Evolutionary conservation across 2,329 filamentous ascomycete species (phyloP).

Genomic region (Pseudohalonectria lignicola): DNA sequence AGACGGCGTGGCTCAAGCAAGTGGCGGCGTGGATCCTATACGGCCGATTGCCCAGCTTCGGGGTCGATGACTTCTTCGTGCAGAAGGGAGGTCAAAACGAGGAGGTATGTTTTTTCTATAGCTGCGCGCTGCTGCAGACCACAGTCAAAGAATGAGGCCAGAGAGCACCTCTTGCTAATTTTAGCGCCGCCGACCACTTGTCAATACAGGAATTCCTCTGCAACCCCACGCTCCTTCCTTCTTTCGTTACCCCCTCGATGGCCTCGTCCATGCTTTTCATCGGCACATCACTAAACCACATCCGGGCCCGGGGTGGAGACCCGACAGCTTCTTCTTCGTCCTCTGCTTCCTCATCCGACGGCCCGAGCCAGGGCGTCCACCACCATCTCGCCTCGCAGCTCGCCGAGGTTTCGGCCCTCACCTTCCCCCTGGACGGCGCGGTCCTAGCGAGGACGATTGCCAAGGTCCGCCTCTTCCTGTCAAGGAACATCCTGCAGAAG

Average conservation of each 20-base stretch:
- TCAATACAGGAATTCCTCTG: conserved; percentile 52
- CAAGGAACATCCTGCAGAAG: conserved; percentile 72
- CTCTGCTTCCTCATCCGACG: conserved; percentile 1
- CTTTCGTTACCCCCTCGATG: conserved; percentile 64
- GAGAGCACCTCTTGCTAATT: too few relatives aligned
- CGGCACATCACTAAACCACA: conserved; percentile 78
- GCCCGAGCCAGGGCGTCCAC: conserved; percentile 39
- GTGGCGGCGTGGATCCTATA: conserved; percentile 86
- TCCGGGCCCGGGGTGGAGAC: conserved; percentile 36
- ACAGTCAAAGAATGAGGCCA: too few relatives aligned
- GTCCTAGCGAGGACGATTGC: conserved; percentile 63
- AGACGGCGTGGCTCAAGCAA: conserved; percentile 86
- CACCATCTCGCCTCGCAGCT: conserved; percentile 56
- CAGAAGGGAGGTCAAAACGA: conserved; percentile 31
- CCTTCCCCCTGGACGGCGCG: conserved; percentile 62
- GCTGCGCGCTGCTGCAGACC: too few relatives aligned
- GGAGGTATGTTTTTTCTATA: conserved; percentile 22
- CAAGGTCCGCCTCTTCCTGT: conserved; percentile 69
- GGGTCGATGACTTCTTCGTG: conserved; percentile 81
- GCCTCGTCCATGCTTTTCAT: conserved; percentile 83
- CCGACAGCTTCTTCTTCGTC: too few relatives aligned
- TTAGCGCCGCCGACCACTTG: too few relatives aligned
- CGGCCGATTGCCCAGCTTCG: conserved; percentile 68
- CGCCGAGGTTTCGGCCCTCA: conserved; percentile 53
- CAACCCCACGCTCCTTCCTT: conserved; percentile 54